phyloP scores from a whole-genome alignment of 2,329 filamentous ascomycete genomes.

The Fusarium anguioides region DNA sequence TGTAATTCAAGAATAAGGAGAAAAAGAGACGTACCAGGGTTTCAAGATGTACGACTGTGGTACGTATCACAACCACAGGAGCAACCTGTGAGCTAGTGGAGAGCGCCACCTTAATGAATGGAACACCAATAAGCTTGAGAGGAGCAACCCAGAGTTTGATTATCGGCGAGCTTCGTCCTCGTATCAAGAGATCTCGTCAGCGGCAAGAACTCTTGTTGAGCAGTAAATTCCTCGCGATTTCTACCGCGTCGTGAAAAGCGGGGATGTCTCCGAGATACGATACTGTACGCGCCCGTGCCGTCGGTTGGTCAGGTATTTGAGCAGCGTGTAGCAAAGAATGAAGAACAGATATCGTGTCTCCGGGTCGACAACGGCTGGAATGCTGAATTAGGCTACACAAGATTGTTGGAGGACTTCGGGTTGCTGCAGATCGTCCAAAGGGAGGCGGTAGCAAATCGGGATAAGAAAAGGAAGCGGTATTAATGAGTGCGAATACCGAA shows the following conservation, averaged over 20 bases:
- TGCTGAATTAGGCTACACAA: constrained; percentile 30
- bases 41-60: constrained; percentile 24
- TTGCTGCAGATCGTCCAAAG: constrained; percentile 14
- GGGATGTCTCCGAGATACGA: constrained; percentile 11
- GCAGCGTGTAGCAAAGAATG: constrained; percentile 19
- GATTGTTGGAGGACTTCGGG: constrained; percentile 16
- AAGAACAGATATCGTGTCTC: constrained; percentile 34
- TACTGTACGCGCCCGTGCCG: constrained; percentile 6
- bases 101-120: constrained; percentile 41
- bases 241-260: constrained; percentile 16
- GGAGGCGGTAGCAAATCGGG: constrained; percentile 11
- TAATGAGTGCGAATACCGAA: constrained; percentile 38
- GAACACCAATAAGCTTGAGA: constrained; percentile 35
- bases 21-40: constrained; percentile 26
- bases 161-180: constrained; percentile 31
- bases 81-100: constrained; percentile 25
- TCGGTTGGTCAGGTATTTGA: neutral
- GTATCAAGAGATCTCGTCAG: constrained; percentile 32
- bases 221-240: constrained; percentile 2
- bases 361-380: constrained; percentile 41
- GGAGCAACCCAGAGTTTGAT: constrained; percentile 36
- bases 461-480: constrained; percentile 33
- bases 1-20: neutral
- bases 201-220: constrained; percentile 12
- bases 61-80: constrained; percentile 41